Conservation (phyloP, 2,329 filamentous ascomycete genomes). For the Paracoccidioides brasiliensis region DNA sequence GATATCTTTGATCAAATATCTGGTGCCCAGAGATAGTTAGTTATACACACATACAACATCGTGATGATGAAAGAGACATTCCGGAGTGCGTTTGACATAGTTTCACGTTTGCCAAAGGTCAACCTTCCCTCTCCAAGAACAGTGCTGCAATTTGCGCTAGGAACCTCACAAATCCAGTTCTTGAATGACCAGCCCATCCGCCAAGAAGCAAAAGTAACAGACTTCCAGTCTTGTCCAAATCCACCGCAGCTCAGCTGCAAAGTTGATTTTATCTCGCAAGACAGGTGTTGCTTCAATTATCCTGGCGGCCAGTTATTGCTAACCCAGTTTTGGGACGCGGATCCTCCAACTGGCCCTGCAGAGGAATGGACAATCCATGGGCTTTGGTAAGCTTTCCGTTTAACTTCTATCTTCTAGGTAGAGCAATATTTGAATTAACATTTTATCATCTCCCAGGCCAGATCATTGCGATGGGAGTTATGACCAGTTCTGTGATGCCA, state of each 20-base stretch:
- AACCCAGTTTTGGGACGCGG: conserved; percentile 50
- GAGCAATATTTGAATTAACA: not conserved
- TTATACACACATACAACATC: not conserved
- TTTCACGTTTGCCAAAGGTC: not conserved
- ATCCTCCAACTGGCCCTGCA: conserved; percentile 40
- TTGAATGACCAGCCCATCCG: not conserved
- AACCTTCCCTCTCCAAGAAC: not conserved
- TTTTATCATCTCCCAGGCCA: conserved; percentile 22
- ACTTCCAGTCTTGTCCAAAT: conserved; percentile 20
- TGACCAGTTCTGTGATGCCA: conserved; percentile 42
- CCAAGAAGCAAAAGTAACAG: not conserved
- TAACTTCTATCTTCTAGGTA: not conserved
- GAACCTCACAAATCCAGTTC: conserved; percentile 1
- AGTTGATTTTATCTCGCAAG: conserved; percentile 32
- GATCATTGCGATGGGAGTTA: conserved; percentile 46
- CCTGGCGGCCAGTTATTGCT: conserved; percentile 45
- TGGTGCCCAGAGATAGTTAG: not conserved
- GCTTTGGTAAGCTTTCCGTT: conserved; percentile 32
- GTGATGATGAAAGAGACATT: not conserved
- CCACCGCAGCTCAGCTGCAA: conserved; percentile 46
- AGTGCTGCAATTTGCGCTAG: not conserved
- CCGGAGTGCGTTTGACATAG: not conserved
- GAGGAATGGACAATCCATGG: conserved; percentile 48
- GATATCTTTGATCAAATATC: not conserved
- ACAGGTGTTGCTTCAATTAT: conserved; percentile 47